Evolutionary conservation across 176 grass and related monocot species (phyloP).

Genomic region (Triticum monococcum): DNA sequence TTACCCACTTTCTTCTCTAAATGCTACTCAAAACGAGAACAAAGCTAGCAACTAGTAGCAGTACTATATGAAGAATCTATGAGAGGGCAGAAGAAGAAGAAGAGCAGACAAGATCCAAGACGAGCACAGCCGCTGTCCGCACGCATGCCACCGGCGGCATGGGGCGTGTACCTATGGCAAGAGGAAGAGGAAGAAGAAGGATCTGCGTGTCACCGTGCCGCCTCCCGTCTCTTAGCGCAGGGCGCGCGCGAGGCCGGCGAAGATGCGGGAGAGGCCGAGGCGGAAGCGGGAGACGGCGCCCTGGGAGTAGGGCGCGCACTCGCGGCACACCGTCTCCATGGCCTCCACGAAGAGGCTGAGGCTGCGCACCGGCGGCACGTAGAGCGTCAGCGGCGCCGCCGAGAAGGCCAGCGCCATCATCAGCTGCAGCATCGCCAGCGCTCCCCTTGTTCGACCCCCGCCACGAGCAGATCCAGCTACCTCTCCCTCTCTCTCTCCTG

Average conservation of each 20-base stretch:
- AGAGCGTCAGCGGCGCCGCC: slow-evolving; percentile 90
- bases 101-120: not conserved
- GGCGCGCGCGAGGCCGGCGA: slow-evolving; percentile 43
- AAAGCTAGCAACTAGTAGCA: not conserved
- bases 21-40: not conserved
- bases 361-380: slow-evolving; percentile 82
- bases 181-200: not conserved
- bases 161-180: not conserved
- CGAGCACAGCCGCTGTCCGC: not conserved
- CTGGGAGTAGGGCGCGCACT: slow-evolving; percentile 60
- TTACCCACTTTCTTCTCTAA: not conserved
- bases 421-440: slow-evolving; percentile 67
- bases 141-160: not conserved
- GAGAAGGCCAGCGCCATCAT: slow-evolving; percentile 81
- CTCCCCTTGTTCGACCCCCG: not conserved
- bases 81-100: not conserved
- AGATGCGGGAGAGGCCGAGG: slow-evolving; percentile 58
- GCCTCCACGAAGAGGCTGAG: slow-evolving; percentile 83
- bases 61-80: not conserved
- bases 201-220: not conserved
- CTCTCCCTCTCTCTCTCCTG: not conserved
- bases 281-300: slow-evolving; percentile 54
- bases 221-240: slow-evolving; percentile 23
- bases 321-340: slow-evolving; percentile 56
- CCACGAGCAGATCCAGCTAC: not conserved